phyloP scores from a whole-genome alignment of 2,329 filamentous ascomycete genomes.

The Aspergillus nomiae region DNA sequence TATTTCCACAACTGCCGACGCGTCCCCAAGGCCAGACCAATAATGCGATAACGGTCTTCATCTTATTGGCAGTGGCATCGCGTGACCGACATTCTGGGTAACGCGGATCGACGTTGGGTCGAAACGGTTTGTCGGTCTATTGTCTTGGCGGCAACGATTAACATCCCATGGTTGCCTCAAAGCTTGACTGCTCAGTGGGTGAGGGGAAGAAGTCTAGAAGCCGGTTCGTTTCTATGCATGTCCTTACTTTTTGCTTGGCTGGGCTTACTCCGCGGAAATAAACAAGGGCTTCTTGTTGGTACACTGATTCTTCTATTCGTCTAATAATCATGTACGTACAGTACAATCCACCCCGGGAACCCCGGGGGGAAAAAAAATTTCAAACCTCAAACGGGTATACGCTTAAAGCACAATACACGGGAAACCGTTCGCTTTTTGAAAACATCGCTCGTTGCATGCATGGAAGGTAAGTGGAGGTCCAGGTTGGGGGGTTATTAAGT shows the following conservation, averaged over 20 bases:
- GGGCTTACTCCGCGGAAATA: neutral
- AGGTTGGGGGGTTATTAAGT: neutral
- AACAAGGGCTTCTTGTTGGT: neutral
- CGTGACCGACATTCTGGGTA: neutral
- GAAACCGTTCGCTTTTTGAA: slow-evolving; percentile 16
- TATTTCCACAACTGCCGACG: neutral
- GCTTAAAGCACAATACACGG: slow-evolving; percentile 29
- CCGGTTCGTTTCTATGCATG: neutral
- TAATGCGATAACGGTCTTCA: neutral
- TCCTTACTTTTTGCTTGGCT: neutral
- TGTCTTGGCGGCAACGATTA: slow-evolving; percentile 3
- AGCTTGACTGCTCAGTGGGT: neutral
- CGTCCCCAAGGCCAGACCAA: neutral
- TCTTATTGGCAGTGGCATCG: neutral
- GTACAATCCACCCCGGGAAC: slow-evolving; percentile 2
- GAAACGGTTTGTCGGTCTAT: neutral
- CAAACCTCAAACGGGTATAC: slow-evolving; percentile 29
- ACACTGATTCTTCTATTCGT: slow-evolving; percentile 1
- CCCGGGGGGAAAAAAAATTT: neutral
- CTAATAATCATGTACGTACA: slow-evolving; percentile 5
- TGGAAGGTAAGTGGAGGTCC: slow-evolving; percentile 3
- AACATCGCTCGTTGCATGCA: slow-evolving; percentile 15
- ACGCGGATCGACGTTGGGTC: neutral
- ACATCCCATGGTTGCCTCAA: neutral
- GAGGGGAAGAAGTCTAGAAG: neutral